phyloP scores from a whole-genome alignment of 2,329 filamentous ascomycete species.

The Rasamsonia emersonii region DNA sequence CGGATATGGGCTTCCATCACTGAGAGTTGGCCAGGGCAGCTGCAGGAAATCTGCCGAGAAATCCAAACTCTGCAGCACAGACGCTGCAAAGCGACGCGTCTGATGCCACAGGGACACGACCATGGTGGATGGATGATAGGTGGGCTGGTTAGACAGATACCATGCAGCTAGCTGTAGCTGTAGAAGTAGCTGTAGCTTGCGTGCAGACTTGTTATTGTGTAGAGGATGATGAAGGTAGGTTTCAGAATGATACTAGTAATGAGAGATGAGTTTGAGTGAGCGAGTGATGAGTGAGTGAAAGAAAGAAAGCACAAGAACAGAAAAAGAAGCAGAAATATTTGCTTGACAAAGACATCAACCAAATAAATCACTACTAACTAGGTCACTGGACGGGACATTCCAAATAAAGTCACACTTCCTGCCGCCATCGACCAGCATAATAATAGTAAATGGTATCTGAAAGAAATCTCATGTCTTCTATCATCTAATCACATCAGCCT shows the following conservation, averaged over 20 bases:
- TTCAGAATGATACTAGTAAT: background rate
- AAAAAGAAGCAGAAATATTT: background rate
- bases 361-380: background rate
- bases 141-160: background rate
- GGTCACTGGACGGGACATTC: background rate
- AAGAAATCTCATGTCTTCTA: no score
- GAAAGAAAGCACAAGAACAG: background rate
- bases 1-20: slow-evolving; percentile 1
- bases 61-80: background rate
- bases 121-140: background rate
- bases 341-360: background rate
- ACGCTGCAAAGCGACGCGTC: background rate
- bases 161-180: background rate
- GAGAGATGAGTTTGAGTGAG: background rate
- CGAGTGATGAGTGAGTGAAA: background rate
- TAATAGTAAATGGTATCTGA: no score
- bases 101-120: background rate
- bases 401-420: no score
- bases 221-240: background rate
- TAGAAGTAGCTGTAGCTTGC: no score
- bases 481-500: no score
- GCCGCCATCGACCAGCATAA: no score
- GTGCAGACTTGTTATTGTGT: no score
- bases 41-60: background rate
- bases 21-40: slow-evolving; percentile 2